Conservation (phyloP, 371 early-diverging fungal genomes). For the Mucor piriformis region DNA sequence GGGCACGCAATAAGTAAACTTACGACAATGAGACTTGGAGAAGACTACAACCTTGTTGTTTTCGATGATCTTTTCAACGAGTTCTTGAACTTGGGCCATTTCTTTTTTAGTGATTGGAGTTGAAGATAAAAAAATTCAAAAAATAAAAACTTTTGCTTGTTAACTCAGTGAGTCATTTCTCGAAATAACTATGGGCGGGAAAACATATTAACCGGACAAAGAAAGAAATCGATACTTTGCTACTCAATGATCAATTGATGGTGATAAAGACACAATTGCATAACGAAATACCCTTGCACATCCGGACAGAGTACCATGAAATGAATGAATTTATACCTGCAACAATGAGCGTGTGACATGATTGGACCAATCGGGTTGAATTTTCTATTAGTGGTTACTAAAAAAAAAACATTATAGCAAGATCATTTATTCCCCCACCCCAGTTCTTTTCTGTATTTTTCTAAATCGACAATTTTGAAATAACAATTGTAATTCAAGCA, state of each 20-base stretch:
- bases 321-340: no score
- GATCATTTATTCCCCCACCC: neutral
- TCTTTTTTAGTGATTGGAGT: conserved; percentile 26
- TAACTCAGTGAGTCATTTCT: no score
- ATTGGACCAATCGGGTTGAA: conserved; percentile 1
- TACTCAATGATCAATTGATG: no score
- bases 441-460: conserved; percentile 6
- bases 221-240: no score
- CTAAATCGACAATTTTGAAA: neutral
- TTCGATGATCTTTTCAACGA: conserved; percentile 35
- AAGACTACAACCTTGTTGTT: conserved; percentile 60
- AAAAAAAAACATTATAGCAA: conserved; percentile 9
- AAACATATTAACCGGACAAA: no score
- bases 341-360: neutral
- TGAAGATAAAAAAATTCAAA: conserved; percentile 1
- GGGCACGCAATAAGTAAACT: conserved; percentile 1
- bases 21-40: conserved; percentile 82
- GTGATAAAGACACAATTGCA: no score
- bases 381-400: conserved; percentile 3
- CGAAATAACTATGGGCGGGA: no score
- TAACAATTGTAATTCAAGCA: neutral
- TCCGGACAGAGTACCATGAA: no score
- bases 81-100: conserved; percentile 27
- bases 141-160: neutral
- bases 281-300: no score